Base-by-base conservation (phyloP, 78 protist genomes). In the slime mould (Dictyostelium discoideum) region DNA sequence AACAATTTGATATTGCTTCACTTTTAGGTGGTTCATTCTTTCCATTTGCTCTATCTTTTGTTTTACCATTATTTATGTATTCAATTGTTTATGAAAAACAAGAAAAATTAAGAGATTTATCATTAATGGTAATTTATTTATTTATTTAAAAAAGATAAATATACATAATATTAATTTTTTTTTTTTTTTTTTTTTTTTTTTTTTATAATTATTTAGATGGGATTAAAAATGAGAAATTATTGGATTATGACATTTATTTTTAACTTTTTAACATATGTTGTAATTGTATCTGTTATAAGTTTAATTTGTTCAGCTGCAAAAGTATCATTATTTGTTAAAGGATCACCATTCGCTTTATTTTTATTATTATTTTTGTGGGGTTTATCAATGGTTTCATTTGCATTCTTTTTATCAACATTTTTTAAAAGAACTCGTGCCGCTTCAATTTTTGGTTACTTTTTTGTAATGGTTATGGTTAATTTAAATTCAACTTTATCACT, bases 181-280 rank as follows among this genome's bases (percentile, higher is more conserved):
- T 65, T n/a, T 65, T 2, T n/a, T 65, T 69, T 65, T 2, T n/a
- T 65, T 69, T 8, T n/a, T 65, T 65, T n/a, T 65, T 65, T n/a
- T 65, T 2, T n/a, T 65, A n/a, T n/a, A n/a, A n/a, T n/a, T n/a
- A n/a, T 69, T 14, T 29, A 72, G 79, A 96, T 87, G 88, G 98
- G 98, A 9, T 39, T 97, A 24, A 63, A 48, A 48, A 93, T 89
- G 89, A 20, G 74, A 24, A 87, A 67, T 54, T 97, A 97, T 79
- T 97, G 96, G 97, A 20, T 97, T 24, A 95, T 97, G 20, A 96
- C 92, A 13, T 97, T 80, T 88, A 5, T 95, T 22, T 95, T 92
- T 37, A 22, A 78, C 87, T 97, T 46, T 50, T 14, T 74, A 24
- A 6, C 94, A 13, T 97, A 97, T 72, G 5, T 24, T 29, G 10